Base-by-base conservation (phyloP, 345 rosid species). In the Brassica carinata region DNA sequence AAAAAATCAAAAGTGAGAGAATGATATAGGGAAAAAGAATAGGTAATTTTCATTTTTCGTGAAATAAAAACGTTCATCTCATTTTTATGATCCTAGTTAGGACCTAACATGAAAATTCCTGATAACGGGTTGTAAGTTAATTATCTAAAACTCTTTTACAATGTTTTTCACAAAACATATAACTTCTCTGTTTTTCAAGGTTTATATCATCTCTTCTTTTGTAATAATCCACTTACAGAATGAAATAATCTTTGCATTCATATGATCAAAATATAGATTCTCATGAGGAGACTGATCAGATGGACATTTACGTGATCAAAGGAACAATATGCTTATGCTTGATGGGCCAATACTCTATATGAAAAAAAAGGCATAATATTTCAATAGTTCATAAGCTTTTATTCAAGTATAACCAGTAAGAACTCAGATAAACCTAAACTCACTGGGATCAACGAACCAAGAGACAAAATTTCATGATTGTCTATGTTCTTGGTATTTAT, bases 151-250 rank as follows among this genome's bases (percentile, higher is more conserved):
- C 43, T 7, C 8, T 2, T 36, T 36, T 36, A 36, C 9, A 36
- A 36, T 1, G 43, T 51, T 51, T 51, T 51, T 7, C 17, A 51
- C 17, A 14, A 14, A 51, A 51, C 17, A 51, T 51, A 13, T n/a
- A 51, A 51, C 57, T 51, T 51, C 17, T 51, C 5, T 51, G 7
- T 51, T 51, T 45, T 51, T 51, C 15, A 51, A 81, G 74, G 80
- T 81, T 71, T 4, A 59, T 55, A 45, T 66, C 77, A 31, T 76
- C 2, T 33, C 8, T 65, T 64, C 10, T 15, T 57, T 17, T 40
- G n/a, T 51, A 51, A 55, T 59, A 0, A 43, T 43, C 27, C 62
- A 31, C 6, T 29, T 11, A 26, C 1, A 15, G 66, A 65, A 64
- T 18, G 31, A 71, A 34, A 33, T 63, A 19, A 36, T 71, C 19